These are phyloP conservation scores for Apiotrichum mycotoxinovorans DNA, from an alignment of 1,284 basidiomycete genomes.

Conservation along the genomic window DNA sequence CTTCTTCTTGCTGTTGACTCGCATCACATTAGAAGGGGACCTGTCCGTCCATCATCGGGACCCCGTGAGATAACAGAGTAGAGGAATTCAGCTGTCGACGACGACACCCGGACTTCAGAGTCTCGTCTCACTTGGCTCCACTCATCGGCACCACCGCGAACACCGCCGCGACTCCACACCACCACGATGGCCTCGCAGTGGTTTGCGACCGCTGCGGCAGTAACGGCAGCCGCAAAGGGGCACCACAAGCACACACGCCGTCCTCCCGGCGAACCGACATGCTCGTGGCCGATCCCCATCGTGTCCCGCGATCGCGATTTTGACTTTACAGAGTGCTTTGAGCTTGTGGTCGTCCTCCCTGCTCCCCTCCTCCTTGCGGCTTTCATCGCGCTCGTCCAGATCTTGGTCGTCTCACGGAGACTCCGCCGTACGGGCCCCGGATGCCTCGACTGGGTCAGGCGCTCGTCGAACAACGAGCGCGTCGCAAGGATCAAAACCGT, in stretches of 20 bases:
- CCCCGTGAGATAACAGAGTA: too few relatives aligned
- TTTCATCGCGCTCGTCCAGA: constrained; percentile 50
- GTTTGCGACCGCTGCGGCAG: constrained; percentile 5
- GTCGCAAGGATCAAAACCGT: constrained; percentile 64
- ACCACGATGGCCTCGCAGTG: constrained; percentile 15
- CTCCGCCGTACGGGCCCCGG: constrained; percentile 23
- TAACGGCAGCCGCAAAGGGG: constrained; percentile 1
- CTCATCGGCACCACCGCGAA: not conserved
- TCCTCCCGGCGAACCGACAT: constrained; percentile 14
- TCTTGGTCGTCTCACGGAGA: constrained; percentile 42
- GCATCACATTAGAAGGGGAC: too few relatives aligned
- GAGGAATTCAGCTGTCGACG: too few relatives aligned
- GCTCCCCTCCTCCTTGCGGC: constrained; percentile 56
- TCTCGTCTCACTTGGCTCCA: too few relatives aligned
- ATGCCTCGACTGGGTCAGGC: constrained; percentile 15
- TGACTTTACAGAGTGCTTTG: constrained; percentile 80
- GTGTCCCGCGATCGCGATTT: constrained; percentile 62
- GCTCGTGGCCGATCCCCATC: constrained; percentile 37
- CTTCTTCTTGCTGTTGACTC: too few relatives aligned
- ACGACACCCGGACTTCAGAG: too few relatives aligned
- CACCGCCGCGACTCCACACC: not conserved
- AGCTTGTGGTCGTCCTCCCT: constrained; percentile 65
- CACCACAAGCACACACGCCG: not conserved
- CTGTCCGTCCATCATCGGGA: too few relatives aligned
- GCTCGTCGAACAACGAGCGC: constrained; percentile 52